phyloP scores from a whole-genome alignment of 2,329 filamentous ascomycete genomes.

The Triangularia verruculosa region DNA sequence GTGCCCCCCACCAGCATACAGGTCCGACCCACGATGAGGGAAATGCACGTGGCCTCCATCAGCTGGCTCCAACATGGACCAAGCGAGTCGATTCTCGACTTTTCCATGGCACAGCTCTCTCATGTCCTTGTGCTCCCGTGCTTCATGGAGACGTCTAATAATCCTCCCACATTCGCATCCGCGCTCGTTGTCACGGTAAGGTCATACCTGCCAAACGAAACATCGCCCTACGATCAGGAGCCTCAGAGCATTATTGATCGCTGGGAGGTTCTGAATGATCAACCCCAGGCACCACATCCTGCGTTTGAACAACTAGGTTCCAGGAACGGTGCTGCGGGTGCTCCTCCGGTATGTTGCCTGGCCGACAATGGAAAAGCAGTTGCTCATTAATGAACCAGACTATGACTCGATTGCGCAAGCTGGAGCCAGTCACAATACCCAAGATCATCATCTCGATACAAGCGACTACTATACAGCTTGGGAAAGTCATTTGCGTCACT shows the following conservation, averaged over 20 bases:
- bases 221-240: slow-evolving; percentile 59
- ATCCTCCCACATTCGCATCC: slow-evolving; percentile 32
- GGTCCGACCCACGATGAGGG: slow-evolving; percentile 52
- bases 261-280: slow-evolving; percentile 74
- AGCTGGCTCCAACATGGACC: slow-evolving; percentile 54
- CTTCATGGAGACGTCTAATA: slow-evolving; percentile 41
- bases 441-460: slow-evolving; percentile 70
- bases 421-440: slow-evolving; percentile 65
- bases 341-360: slow-evolving; percentile 24
- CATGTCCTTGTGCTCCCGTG: slow-evolving; percentile 72
- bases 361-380: not conserved
- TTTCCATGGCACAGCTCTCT: slow-evolving; percentile 62
- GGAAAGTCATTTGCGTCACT: slow-evolving; percentile 67
- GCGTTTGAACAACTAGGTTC: slow-evolving; percentile 74
- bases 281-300: slow-evolving; percentile 64
- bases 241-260: slow-evolving; percentile 73
- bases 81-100: slow-evolving; percentile 43
- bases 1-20: slow-evolving; percentile 44
- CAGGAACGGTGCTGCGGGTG: slow-evolving; percentile 53
- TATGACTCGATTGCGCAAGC: slow-evolving; percentile 53
- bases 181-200: slow-evolving; percentile 71
- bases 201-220: slow-evolving; percentile 54
- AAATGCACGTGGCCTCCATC: slow-evolving; percentile 55
- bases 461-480: slow-evolving; percentile 57
- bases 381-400: slow-evolving; percentile 23